Base-by-base conservation (phyloP, 495 filamentous ascomycete genomes). In the Ramalina intermedia region DNA sequence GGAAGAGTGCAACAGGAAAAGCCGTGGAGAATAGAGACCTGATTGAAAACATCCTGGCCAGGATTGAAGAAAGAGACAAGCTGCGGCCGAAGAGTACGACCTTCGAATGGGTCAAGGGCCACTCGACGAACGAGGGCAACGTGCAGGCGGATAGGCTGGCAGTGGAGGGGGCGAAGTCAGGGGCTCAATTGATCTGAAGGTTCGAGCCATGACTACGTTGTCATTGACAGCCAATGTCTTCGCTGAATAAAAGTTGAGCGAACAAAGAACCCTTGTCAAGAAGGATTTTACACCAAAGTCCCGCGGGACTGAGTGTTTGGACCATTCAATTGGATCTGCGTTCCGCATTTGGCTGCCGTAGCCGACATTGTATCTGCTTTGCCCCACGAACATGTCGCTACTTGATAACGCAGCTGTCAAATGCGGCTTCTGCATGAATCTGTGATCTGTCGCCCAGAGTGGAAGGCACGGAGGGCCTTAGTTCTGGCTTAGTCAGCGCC, bases 101-200 rank as follows among this genome's bases (percentile, higher is more conserved):
- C 37, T 93, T 95, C 52, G 72, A 79, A 58, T 95, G 87, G 89
- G 73, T 96, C 23, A 94, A 90, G 63, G 90, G 87, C 0, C 88
- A 95, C 59, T 69, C 63, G 16, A 66, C 67, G 12, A 68, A 84
- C 47, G 60, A 61, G 6, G 88, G 88, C 6, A 95, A 95, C 55
- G 71, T 77, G 43, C 81, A 78, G 5, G 88, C 91, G 11, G 91
- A 98, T 66, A 62, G 59, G 37, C 67, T 98, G 49, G 91, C 91
- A 6, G 82, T 88, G 20, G 64, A 68, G 48, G 74, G 71, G 23
- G 74, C 74, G 17, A 67, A 65, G 33, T 61, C 55, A 37, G 69
- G 66, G 12, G 26, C 33, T 37, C n/a, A 17, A 17, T n/a, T 14
- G 33, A 6, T 14, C n/a, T 47, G 29, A 47, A 26, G 18, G 27